These are phyloP conservation scores for Lizonia empirigonia DNA, from an alignment of 2,329 filamentous ascomycete genomes.

Conservation along the genomic window DNA sequence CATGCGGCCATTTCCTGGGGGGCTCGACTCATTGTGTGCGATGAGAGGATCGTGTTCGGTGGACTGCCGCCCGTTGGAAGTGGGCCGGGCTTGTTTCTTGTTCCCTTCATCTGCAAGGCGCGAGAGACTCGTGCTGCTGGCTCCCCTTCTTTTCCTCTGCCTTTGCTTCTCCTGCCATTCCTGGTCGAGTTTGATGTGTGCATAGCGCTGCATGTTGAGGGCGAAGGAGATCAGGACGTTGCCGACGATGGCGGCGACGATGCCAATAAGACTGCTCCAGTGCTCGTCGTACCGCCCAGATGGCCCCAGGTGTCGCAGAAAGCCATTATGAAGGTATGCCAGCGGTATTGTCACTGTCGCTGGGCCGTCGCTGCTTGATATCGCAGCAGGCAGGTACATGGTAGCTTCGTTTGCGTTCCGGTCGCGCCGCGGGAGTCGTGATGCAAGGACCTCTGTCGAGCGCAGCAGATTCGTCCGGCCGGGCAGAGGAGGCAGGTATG, in stretches of 20 bases:
- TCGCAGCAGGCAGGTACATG: conserved; percentile 10
- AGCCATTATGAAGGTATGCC: conserved; percentile 10
- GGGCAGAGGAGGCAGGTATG: not conserved
- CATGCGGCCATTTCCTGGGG: not conserved
- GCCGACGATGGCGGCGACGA: conserved; percentile 87
- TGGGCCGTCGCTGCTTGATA: conserved; percentile 26
- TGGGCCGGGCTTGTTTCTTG: conserved; percentile 9
- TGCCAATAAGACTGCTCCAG: conserved; percentile 95
- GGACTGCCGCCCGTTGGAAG: not conserved
- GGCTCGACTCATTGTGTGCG: not conserved
- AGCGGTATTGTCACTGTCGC: conserved; percentile 24
- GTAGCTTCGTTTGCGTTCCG: conserved; percentile 12
- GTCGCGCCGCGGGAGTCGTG: conserved; percentile 30
- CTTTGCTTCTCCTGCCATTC: conserved; percentile 62
- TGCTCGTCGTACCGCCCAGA: conserved; percentile 39
- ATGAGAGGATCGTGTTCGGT: conserved; percentile 12
- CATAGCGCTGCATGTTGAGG: conserved; percentile 94
- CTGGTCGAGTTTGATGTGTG: conserved; percentile 81
- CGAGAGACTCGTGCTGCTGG: conserved; percentile 52
- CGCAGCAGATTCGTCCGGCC: conserved; percentile 1
- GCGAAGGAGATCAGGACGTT: conserved; percentile 95
- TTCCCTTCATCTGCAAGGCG: conserved; percentile 41
- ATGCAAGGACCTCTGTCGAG: conserved; percentile 32
- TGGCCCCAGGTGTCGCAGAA: conserved; percentile 17
- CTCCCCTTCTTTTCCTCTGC: conserved; percentile 36